Percentiles rank a stretch among this genome's conserved stretches.
These are phyloP conservation scores for Begonia fuchsioides DNA, from an alignment of 306 rosid genomes.

Conservation along the genomic window DNA sequence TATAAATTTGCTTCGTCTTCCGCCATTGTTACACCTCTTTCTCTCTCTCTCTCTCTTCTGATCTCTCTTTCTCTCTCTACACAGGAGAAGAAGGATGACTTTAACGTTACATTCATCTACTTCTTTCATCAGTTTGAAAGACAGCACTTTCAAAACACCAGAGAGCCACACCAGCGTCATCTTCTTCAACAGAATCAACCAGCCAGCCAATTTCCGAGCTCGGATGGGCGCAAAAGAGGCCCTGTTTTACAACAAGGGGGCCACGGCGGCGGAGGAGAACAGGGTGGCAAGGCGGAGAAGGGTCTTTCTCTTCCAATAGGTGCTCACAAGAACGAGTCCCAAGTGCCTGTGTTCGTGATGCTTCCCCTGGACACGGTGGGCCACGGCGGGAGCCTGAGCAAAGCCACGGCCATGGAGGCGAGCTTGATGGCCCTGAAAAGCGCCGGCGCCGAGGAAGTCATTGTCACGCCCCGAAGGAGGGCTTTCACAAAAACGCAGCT, in stretches of 20 bases:
- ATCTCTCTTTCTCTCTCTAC: slow-evolving; percentile 5
- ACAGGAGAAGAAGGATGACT: slow-evolving; percentile 41
- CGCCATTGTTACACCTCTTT: slow-evolving; percentile 14
- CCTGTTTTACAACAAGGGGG: slow-evolving; percentile 13
- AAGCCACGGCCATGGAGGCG: slow-evolving; percentile 59
- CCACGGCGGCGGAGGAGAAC: slow-evolving; percentile 18
- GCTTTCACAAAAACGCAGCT: too few relatives aligned
- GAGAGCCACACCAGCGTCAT: slow-evolving; percentile 13
- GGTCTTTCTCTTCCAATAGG: slow-evolving; percentile 24
- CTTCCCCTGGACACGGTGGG: slow-evolving; percentile 65
- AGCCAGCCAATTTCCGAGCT: slow-evolving; percentile 17
- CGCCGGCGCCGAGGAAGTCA: slow-evolving; percentile 83
- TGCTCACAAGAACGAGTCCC: slow-evolving; percentile 9
- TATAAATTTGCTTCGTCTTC: slow-evolving; percentile 20
- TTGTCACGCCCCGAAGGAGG: too few relatives aligned
- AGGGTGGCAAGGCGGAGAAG: slow-evolving; percentile 27
- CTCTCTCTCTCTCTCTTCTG: not conserved
- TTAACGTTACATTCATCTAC: slow-evolving; percentile 45
- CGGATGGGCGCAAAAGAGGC: slow-evolving; percentile 5
- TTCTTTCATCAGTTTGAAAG: slow-evolving; percentile 37
- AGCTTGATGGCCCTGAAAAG: slow-evolving; percentile 82
- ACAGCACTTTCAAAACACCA: slow-evolving; percentile 17
- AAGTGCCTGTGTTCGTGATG: slow-evolving; percentile 78
- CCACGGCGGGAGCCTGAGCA: slow-evolving; percentile 51
- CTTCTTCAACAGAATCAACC: slow-evolving; percentile 23